Conservation (phyloP, 129 eudicot genomes). For the Arctium minus region DNA sequence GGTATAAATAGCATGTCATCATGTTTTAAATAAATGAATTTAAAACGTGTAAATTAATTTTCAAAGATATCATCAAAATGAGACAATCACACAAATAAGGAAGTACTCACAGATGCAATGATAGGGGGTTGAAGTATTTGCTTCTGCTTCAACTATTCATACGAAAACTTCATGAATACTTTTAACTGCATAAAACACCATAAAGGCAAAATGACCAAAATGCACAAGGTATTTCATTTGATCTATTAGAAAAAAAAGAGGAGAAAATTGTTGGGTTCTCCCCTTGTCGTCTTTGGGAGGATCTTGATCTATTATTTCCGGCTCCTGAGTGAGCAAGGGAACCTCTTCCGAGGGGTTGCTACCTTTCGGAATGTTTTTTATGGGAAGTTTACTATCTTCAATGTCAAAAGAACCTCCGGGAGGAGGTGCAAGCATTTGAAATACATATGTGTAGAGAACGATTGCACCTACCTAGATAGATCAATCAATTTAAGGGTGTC, state of each 20-base stretch:
- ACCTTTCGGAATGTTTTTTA: no score
- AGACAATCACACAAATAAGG: neutral
- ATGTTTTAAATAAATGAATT: no score
- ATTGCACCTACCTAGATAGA: slow-evolving; percentile 82
- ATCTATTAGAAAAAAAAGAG: neutral
- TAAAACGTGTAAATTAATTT: no score
- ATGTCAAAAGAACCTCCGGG: slow-evolving; percentile 75
- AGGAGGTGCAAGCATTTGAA: slow-evolving; percentile 91
- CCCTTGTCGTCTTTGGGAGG: slow-evolving; percentile 49
- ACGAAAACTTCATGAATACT: slow-evolving; percentile 46
- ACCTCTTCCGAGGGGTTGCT: no score
- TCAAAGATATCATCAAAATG: slow-evolving; percentile 37
- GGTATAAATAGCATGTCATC: no score
- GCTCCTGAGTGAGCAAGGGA: no score
- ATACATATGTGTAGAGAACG: slow-evolving; percentile 85
- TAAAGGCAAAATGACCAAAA: neutral
- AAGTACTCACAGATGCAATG: slow-evolving; percentile 82
- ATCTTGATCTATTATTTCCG: slow-evolving; percentile 23
- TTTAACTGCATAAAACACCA: no score
- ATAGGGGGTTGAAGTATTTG: slow-evolving; percentile 94
- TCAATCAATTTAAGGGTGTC: neutral
- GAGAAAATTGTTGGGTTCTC: slow-evolving; percentile 5
- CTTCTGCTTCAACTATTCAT: slow-evolving; percentile 84
- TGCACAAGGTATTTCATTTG: no score
- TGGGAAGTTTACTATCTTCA: slow-evolving; percentile 40